Base-by-base conservation (phyloP, 2,329 filamentous ascomycete species). In the Verticillium longisporum region DNA sequence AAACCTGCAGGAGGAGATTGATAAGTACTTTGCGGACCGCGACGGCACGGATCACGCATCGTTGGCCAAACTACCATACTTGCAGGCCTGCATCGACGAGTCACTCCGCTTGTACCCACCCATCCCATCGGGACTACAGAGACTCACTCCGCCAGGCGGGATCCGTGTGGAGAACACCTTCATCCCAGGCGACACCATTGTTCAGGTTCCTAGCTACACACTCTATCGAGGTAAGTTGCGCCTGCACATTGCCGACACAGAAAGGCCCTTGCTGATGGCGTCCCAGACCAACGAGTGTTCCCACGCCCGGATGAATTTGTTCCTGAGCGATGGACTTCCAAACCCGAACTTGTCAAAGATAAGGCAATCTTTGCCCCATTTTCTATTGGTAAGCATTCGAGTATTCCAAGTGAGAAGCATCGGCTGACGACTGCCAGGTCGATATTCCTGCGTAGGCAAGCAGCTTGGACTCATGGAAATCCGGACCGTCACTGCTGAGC, bases 51-150 rank as follows among this genome's bases (percentile, higher is more conserved):
- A 68, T n/a, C 60, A 62, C 50, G 58, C 66, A 54, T 41, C 38
- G 1, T 63, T 72, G 4, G 63, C 65, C 3, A 67, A 66, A 37
- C 61, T 72, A 31, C 59, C 62, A 13, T 67, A 71, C 50, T 68
- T 77, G 7, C 69, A 74, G 54, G 76, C 72, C 2, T 67, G 69
- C 38, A 74, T 80, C 55, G 71, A 79, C 55, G 78, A 80, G 62
- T 57, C 73, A 0, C 66, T 78, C 34, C 69, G 77, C 0, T 63
- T 79, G 3, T 67, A 74, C 45, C 75, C 76, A 1, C 66, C 76
- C 1, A 71, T 77, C 0, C 71, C 73, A 0, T 69, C 68, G 1
- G 75, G 73, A 1, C 33, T 73, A 4, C 70, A 71, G 53, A 66
- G 77, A 1, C 61, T 72, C 32, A 77, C 77, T 2, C 75, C 77